Conservation (phyloP, 257 asterid species). For the Phtheirospermum japonicum region DNA sequence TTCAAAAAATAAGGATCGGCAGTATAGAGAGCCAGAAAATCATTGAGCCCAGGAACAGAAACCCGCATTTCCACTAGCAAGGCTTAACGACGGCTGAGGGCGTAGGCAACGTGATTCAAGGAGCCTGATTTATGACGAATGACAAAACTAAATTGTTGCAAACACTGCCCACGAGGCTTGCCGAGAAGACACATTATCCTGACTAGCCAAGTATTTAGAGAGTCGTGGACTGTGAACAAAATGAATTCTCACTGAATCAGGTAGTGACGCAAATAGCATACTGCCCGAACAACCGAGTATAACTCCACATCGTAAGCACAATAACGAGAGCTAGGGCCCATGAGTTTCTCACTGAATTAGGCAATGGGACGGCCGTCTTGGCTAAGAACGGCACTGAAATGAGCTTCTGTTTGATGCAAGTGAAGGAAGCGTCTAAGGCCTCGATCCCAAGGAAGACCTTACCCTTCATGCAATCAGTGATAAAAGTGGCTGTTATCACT, state of each 20-base stretch:
- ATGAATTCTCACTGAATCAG: neutral
- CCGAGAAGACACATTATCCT: neutral
- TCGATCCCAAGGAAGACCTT: no score
- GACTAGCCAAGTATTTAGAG: neutral
- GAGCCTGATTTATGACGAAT: neutral
- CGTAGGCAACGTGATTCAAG: neutral
- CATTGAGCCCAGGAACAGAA: neutral
- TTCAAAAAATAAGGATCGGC: neutral
- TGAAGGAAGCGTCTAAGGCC: no score
- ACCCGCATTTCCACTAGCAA: neutral
- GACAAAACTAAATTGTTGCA: neutral
- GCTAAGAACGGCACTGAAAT: no score
- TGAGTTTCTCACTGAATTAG: constrained; percentile 2
- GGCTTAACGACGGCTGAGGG: neutral
- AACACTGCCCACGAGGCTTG: neutral
- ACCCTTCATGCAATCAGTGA: no score
- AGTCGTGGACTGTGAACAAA: neutral
- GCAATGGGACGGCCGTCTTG: no score
- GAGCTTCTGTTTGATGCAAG: no score
- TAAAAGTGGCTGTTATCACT: neutral
- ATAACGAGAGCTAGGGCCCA: neutral
- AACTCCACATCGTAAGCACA: neutral
- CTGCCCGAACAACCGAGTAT: neutral
- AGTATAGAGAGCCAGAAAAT: neutral
- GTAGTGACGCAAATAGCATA: neutral